phyloP scores from a whole-genome alignment of 495 filamentous ascomycete species.

The Aspergillus taichungensis region DNA sequence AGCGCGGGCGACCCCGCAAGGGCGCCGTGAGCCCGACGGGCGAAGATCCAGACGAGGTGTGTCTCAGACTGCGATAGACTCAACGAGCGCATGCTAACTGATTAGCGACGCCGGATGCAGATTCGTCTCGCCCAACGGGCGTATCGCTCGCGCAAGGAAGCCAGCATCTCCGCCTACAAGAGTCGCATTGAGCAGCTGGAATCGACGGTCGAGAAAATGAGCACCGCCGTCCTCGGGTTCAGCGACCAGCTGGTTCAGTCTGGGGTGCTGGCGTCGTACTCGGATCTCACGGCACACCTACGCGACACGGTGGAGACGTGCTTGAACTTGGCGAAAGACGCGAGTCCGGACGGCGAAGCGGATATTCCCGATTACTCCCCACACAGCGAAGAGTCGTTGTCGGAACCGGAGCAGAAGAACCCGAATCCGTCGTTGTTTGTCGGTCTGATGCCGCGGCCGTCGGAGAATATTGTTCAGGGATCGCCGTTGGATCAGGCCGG shows the following conservation, averaged over 20 bases:
- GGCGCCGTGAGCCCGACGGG: not conserved
- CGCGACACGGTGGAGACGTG: conserved; percentile 23
- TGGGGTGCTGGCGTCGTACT: conserved; percentile 30
- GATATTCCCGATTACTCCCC: conserved; percentile 1
- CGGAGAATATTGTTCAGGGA: not conserved
- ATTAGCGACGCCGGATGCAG: conserved; percentile 73
- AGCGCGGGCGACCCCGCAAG: conserved; percentile 1
- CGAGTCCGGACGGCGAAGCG: conserved; percentile 3
- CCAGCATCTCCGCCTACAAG: conserved; percentile 65
- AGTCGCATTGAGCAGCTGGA: conserved; percentile 57
- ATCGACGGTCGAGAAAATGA: conserved; percentile 62
- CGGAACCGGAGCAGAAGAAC: not conserved
- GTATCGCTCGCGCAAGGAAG: conserved; percentile 78
- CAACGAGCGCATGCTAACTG: not conserved
- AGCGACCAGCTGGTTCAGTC: conserved; percentile 49
- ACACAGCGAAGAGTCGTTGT: not conserved
- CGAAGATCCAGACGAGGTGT: not conserved
- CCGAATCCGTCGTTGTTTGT: not conserved
- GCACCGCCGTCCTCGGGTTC: conserved; percentile 60
- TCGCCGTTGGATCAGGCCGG: not conserved
- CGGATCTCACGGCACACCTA: conserved; percentile 28
- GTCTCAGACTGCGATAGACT: not conserved
- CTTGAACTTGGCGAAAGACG: conserved; percentile 15
- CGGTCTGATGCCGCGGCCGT: not conserved
- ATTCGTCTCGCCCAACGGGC: conserved; percentile 79